phyloP scores from a whole-genome alignment of 2,329 filamentous ascomycete species.

The Xylaria sp. region DNA sequence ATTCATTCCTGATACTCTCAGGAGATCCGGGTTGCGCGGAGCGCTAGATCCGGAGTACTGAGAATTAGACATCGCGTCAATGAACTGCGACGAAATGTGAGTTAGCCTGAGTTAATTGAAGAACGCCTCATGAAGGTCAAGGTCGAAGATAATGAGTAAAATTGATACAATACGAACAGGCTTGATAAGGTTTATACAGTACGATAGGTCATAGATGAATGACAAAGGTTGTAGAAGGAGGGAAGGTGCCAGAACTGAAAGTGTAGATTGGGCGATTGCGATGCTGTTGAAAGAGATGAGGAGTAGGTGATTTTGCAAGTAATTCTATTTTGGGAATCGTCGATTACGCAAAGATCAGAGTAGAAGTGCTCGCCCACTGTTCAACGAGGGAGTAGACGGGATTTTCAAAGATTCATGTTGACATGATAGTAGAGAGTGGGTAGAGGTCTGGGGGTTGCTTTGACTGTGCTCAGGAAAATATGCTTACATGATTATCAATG shows the following conservation, averaged over 20 bases:
- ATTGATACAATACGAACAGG: not conserved
- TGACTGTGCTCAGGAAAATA: not conserved
- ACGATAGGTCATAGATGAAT: not conserved
- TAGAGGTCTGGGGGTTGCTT: not conserved
- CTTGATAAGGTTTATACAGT: not conserved
- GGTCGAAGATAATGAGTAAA: not conserved
- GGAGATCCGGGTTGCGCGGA: slow-evolving; percentile 21
- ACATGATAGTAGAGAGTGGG: not conserved
- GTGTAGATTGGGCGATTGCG: not conserved
- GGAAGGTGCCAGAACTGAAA: not conserved
- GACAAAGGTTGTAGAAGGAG: not conserved
- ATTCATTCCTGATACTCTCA: slow-evolving; percentile 34
- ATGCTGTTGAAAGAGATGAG: not conserved
- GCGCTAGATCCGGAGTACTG: not conserved
- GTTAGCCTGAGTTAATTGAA: not conserved
- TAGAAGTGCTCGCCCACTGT: not conserved
- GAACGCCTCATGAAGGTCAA: not conserved
- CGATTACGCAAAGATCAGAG: not conserved
- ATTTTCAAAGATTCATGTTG: not conserved
- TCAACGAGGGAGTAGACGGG: not conserved
- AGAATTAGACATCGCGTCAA: slow-evolving; percentile 25
- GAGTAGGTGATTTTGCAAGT: not conserved
- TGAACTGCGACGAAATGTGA: not conserved
- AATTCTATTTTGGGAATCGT: not conserved
- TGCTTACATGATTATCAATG: not conserved